A percentile compares a stretch with the other conserved stretches of the same genome.
Evolutionary conservation across 108 stramenopile genomes (phyloP).

Genomic region (Discostella stelligeroides): DNA sequence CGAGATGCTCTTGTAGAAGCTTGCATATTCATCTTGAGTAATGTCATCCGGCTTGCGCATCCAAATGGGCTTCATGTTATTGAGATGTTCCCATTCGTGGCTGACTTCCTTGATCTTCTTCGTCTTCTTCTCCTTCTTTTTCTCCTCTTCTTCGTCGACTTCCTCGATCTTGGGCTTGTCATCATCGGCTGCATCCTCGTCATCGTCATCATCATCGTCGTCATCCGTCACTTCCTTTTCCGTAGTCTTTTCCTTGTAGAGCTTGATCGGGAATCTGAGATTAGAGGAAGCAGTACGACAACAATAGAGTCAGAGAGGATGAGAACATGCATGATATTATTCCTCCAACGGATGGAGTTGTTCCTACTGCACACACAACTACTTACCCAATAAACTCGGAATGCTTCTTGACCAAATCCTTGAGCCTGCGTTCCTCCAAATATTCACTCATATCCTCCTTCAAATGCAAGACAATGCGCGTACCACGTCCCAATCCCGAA

Average conservation of each 20-base stretch:
- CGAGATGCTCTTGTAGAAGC: slow-evolving; percentile 99
- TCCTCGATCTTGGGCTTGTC: slow-evolving; percentile 96
- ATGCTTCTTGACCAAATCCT: slow-evolving; percentile 99
- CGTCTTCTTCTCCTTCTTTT: slow-evolving; percentile 97
- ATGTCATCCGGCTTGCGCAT: slow-evolving; percentile 99
- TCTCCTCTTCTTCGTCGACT: slow-evolving; percentile 96
- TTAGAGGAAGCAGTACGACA: no score
- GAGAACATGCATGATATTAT: neutral
- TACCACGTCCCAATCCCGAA: slow-evolving; percentile 91
- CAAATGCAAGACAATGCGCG: slow-evolving; percentile 97
- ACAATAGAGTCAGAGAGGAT: neutral
- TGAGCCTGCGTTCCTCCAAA: slow-evolving; percentile 97
- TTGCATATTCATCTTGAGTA: slow-evolving; percentile 98
- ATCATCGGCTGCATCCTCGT: slow-evolving; percentile 90
- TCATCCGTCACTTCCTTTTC: slow-evolving; percentile 99
- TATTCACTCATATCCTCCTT: slow-evolving; percentile 99
- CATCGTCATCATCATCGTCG: slow-evolving; percentile 97
- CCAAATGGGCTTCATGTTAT: slow-evolving; percentile 99
- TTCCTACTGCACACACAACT: neutral
- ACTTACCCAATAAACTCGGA: slow-evolving; percentile 97
- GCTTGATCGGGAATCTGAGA: slow-evolving; percentile 95
- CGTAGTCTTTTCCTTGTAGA: slow-evolving; percentile 99
- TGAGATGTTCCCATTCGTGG: slow-evolving; percentile 99
- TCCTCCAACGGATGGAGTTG: neutral
- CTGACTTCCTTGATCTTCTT: slow-evolving; percentile 99